These are phyloP conservation scores for Selenicereus undatus DNA, from an alignment of 148 eudicot genomes.

Conservation along the genomic window DNA sequence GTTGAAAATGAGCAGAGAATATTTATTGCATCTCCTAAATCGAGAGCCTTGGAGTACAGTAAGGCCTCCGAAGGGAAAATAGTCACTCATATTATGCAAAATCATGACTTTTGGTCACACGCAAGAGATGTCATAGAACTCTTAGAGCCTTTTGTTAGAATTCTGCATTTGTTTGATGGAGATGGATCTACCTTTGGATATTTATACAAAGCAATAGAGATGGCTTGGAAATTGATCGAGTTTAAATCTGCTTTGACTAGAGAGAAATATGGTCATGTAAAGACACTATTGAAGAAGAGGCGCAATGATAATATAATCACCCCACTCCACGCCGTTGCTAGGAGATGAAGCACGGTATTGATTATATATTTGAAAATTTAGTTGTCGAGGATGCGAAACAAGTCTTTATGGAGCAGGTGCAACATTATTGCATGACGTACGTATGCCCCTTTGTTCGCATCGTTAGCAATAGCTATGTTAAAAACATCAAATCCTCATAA, in stretches of 20 bases:
- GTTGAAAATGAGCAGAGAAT: background rate
- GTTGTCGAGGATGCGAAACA: no score
- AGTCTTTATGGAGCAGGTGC: no score
- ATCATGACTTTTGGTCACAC: background rate
- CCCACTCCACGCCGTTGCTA: background rate
- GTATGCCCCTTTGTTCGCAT: no score
- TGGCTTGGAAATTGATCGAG: background rate
- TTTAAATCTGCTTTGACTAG: no score
- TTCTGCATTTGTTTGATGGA: background rate
- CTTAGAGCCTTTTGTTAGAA: background rate
- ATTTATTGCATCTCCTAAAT: background rate
- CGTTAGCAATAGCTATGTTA: no score
- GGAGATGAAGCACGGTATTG: no score
- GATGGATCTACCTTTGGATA: background rate
- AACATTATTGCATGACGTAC: no score
- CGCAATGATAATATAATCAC: background rate
- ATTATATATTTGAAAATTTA: no score
- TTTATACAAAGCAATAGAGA: background rate
- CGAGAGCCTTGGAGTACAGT: background rate
- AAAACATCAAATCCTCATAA: no score
- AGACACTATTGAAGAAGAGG: background rate
- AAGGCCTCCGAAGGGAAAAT: background rate
- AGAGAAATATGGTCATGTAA: background rate
- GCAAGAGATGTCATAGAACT: background rate
- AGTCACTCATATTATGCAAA: background rate